Evolutionary conservation across 306 rosid species (phyloP), one percentile per base, ranked within the genome.

Genomic region (Styphnolobium japonicum): DNA sequence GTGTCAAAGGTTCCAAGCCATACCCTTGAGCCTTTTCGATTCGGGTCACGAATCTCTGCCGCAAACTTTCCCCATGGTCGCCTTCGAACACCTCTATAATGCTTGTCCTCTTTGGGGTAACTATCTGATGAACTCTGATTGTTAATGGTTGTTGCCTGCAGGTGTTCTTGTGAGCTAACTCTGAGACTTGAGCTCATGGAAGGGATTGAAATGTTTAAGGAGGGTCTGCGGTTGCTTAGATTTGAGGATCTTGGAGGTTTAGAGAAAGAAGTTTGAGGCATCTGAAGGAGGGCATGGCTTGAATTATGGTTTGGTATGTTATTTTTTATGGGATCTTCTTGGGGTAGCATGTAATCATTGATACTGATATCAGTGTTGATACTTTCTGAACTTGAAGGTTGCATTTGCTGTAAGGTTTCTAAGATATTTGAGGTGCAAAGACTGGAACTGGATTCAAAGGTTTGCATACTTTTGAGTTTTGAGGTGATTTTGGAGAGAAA

Each of bases 1-100:
- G 89, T 85, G 19, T 82, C 86, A 79, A 86, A 86, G 7, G 89
- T 86, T 65, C 89, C 87, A 31, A 86, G 89, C 89, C 89, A 86
- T 1, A 86, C 87, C 48, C 87, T 79, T 16, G 87, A 79, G 0
- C 89, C 89, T 76, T 83, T 82, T 51, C 80, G 49, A 66, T 70
- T 83, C 0, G 89, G 87, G 56, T 86, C 87, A 2, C 89, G 89
- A 6, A 86, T 86, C 58, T 86, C 89, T 4, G 89, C 85, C 0
- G 89, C 89, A 40, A 36, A 86, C 39, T 82, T 86, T 0, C 89
- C 89, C 89, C 89, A 85, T 4, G 89, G 84, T 36, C 89, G 78
- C 31, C 86, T 75, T 7, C 89, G 55, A 57, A 86, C 87, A 9
- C 89, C 89, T 49, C 89, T 80, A 29, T 86, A 86, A 52, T 79